These are phyloP conservation scores for Suillus weaverae DNA, from an alignment of 768 basidiomycete species.

Conservation along the genomic window DNA sequence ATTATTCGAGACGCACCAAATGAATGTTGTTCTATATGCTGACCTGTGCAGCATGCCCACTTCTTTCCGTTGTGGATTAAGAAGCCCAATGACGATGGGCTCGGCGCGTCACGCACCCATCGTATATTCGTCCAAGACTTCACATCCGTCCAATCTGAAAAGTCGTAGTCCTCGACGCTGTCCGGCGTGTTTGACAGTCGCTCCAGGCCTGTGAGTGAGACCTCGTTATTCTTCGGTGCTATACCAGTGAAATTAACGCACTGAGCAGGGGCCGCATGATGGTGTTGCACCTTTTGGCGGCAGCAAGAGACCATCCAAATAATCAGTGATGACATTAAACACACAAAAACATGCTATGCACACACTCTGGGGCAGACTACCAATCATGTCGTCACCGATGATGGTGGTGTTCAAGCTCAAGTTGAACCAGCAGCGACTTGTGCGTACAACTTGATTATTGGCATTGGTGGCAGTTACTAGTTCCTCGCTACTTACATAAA, in stretches of 20 bases:
- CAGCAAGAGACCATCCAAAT: not conserved
- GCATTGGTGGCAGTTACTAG: not conserved
- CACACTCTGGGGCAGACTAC: not conserved
- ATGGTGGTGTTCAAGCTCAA: not conserved
- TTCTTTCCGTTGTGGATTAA: not conserved
- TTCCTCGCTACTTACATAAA: not conserved
- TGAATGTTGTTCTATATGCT: not conserved
- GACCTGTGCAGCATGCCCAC: too few relatives aligned
- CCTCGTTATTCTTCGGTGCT: not conserved
- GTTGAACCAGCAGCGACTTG: not conserved
- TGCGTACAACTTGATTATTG: not conserved
- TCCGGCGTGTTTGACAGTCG: not conserved
- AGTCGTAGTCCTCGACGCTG: not conserved
- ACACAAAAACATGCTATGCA: not conserved
- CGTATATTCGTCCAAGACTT: not conserved
- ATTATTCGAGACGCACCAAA: not conserved
- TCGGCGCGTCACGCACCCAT: not conserved
- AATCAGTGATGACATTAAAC: not conserved
- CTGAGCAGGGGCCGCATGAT: not conserved
- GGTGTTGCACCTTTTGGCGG: not conserved
- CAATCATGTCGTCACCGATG: not conserved
- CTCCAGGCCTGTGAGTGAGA: not conserved
- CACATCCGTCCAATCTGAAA: not conserved
- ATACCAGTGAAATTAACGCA: not conserved
- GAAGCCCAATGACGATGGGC: not conserved